Base-by-base conservation (phyloP, 176 grass and related monocot genomes). In the Otatea glauca region DNA sequence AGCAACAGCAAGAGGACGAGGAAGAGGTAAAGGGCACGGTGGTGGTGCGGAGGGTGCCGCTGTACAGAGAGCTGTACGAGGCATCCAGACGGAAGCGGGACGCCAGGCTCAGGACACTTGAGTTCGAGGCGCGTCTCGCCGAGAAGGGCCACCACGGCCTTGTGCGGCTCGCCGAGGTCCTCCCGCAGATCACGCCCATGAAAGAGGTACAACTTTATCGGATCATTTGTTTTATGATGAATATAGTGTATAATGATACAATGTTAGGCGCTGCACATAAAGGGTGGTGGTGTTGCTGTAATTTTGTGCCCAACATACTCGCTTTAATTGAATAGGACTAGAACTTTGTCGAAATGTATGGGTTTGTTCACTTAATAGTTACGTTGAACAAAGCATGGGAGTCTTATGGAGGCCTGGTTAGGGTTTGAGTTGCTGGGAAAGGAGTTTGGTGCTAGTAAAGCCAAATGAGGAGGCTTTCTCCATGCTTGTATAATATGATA, bases 21-120 rank as follows among this genome's bases (percentile, higher is more conserved):
- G 74, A 68, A 43, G 78, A 4, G 44, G 65, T 64, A 24, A 82
- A 35, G 27, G 81, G 11, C 68, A 73, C 72, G 8, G 62, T 58
- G 7, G 24, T 5, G 20, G 82, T 14, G 58, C 69, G 60, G 51
- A 86, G 61, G 63, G 38, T 76, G 66, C 90, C 90, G 37, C n/a
- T 84, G 44, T 90, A 92, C 74, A 88, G 74, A 81, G 76, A 90
- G 58, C 59, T 92, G 39, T 78, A 92, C 34, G 59, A 81, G 70
- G 90, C 84, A 0, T 94, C 93, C 44, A 55, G 37, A 13, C 80
- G 81, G 79, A 83, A 51, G 61, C 85, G 81, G 21, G 83, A 94
- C 35, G 47, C 72, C 12, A 94, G n/a, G 85, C 77, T 90, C 27
- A 86, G 77, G 37, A 70, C 37, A 34, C 67, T 92, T 9, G 79